Evolutionary conservation across 495 filamentous ascomycete genomes (phyloP).

Genomic region (Neurospora discreta): DNA sequence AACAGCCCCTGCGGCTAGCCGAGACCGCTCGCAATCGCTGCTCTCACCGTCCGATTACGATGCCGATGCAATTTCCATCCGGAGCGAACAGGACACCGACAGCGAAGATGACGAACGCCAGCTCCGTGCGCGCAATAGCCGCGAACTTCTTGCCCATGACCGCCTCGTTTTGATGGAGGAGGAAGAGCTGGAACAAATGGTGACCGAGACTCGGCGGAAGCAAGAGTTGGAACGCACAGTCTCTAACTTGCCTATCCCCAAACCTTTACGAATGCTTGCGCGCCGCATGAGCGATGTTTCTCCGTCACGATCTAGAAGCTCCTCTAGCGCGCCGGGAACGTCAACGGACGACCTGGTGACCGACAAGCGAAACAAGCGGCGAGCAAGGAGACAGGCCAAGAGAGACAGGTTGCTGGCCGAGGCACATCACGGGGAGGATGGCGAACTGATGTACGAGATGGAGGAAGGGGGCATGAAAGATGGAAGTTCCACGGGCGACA

Average conservation of each 20-base stretch:
- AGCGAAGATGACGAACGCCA: conserved; percentile 64
- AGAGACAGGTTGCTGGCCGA: conserved; percentile 35
- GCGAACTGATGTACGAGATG: conserved; percentile 79
- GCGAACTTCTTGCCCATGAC: conserved; percentile 62
- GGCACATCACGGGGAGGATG: conserved; percentile 51
- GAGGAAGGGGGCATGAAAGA: conserved; percentile 67
- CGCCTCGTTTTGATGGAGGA: conserved; percentile 73
- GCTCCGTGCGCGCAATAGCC: conserved; percentile 51
- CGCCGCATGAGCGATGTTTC: conserved; percentile 24
- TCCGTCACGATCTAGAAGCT: conserved; percentile 19
- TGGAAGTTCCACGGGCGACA: conserved; percentile 43
- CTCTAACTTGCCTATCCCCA: conserved; percentile 33
- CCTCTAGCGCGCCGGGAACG: conserved; percentile 13
- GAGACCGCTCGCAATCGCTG: conserved; percentile 27
- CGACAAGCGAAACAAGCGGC: conserved; percentile 41
- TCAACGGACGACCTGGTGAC: conserved; percentile 24
- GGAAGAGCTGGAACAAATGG: conserved; percentile 73
- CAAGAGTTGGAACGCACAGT: conserved; percentile 38
- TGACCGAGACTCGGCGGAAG: conserved; percentile 40
- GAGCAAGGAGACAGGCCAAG: conserved; percentile 35
- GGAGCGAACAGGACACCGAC: conserved; percentile 65
- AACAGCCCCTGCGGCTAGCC: conserved; percentile 3
- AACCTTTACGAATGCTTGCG: conserved; percentile 29
- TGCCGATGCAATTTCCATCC: conserved; percentile 54
- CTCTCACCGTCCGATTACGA: conserved; percentile 56